Evolutionary conservation across 257 asterid species (phyloP).

Genomic region (Eustoma russellianum): DNA sequence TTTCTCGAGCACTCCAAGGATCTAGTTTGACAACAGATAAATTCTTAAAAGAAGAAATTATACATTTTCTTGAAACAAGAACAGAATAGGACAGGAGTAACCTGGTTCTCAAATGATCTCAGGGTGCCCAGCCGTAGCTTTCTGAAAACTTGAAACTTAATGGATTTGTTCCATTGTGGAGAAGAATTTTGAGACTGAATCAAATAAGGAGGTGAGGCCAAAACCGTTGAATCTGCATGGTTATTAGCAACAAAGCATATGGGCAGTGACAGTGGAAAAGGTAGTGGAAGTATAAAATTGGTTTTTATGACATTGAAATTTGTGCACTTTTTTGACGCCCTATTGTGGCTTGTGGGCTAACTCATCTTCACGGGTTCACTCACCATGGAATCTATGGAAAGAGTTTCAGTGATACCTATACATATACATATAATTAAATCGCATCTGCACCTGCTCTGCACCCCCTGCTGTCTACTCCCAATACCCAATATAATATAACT

Average conservation of each 20-base stretch:
- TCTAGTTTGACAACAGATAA: no score
- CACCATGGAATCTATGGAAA: conserved; percentile 38
- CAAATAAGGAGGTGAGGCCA: conserved; percentile 26
- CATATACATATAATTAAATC: conserved; percentile 2
- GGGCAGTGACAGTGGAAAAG: conserved; percentile 15
- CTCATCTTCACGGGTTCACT: conserved; percentile 20
- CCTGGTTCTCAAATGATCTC: conserved; percentile 3
- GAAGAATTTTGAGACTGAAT: conserved; percentile 22
- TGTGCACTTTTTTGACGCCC: conserved; percentile 26
- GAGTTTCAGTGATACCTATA: conserved; percentile 29
- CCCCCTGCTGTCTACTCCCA: not conserved
- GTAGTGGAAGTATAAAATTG: conserved; percentile 14
- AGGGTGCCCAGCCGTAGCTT: conserved; percentile 7
- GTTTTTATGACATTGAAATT: no score
- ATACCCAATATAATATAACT: not conserved
- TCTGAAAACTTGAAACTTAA: not conserved
- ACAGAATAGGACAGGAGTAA: not conserved
- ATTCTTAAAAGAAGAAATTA: no score
- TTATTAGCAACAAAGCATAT: conserved; percentile 11
- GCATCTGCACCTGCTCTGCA: conserved; percentile 1
- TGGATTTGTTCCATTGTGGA: not conserved
- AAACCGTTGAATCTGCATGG: conserved; percentile 33
- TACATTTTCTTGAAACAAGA: not conserved
- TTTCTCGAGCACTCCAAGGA: no score
- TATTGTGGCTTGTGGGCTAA: conserved; percentile 24